phyloP scores from a whole-genome alignment of 768 basidiomycete genomes.

The Podaxis mareebaensis region DNA sequence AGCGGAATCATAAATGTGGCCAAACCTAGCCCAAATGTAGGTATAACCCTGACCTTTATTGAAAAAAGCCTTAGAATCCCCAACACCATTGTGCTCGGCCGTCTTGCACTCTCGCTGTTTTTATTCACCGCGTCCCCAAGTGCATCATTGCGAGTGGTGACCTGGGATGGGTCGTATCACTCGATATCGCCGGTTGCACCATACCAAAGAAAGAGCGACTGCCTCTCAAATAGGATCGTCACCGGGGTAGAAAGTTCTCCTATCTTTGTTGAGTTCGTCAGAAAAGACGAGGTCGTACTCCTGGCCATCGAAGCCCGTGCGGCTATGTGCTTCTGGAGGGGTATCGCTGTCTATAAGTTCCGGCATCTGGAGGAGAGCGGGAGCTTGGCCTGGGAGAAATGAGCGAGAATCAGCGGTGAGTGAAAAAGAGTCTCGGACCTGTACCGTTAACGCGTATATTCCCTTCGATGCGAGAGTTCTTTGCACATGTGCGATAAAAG shows the following conservation, averaged over 20 bases:
- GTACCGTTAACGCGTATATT: slow-evolving; percentile 67
- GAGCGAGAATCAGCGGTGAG: slow-evolving; percentile 3
- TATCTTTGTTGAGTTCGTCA: slow-evolving; percentile 74
- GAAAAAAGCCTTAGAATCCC: too few relatives aligned
- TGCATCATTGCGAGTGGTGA: slow-evolving; percentile 64
- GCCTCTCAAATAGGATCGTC: slow-evolving; percentile 76
- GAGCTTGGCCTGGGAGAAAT: slow-evolving; percentile 54
- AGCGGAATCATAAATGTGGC: too few relatives aligned
- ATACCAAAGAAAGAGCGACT: slow-evolving; percentile 71
- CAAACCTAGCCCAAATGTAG: too few relatives aligned
- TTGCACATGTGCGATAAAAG: slow-evolving; percentile 42
- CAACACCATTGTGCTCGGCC: too few relatives aligned
- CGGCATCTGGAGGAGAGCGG: slow-evolving; percentile 57
- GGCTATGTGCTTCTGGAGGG: slow-evolving; percentile 53
- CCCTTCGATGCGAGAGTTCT: slow-evolving; percentile 51
- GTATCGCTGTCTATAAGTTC: slow-evolving; percentile 72
- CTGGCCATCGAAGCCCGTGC: slow-evolving; percentile 73
- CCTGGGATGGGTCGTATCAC: slow-evolving; percentile 72
- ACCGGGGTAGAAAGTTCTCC: slow-evolving; percentile 62
- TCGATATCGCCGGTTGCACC: slow-evolving; percentile 68
- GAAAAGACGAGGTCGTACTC: slow-evolving; percentile 71
- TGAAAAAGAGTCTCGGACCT: slow-evolving; percentile 20
- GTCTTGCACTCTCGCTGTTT: too few relatives aligned
- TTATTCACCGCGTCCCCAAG: too few relatives aligned
- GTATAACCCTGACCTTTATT: too few relatives aligned